These are phyloP conservation scores for Mycosarcoma mackinlayi DNA, from an alignment of 1,284 basidiomycete genomes.

Conservation along the genomic window DNA sequence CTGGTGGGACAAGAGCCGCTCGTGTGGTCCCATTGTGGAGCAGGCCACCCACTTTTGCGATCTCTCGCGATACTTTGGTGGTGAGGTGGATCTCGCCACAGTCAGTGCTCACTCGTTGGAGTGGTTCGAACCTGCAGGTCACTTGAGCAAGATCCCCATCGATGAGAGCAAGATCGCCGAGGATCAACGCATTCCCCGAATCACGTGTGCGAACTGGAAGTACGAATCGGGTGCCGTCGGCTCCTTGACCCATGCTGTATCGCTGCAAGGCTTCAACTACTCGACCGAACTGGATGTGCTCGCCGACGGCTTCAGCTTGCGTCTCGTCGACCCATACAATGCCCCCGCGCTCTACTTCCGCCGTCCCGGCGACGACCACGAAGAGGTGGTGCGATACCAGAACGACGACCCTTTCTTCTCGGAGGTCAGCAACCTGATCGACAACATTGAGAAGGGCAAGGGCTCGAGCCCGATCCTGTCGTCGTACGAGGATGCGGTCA, in stretches of 20 bases:
- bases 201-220: conserved; percentile 68
- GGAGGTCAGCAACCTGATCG: conserved; percentile 65
- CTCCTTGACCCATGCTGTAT: conserved; percentile 66
- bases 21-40: conserved; percentile 91
- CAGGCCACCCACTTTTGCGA: conserved; percentile 85
- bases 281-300: conserved; percentile 65
- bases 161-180: conserved; percentile 80
- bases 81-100: conserved; percentile 87
- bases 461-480: conserved; percentile 58
- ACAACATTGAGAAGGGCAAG: conserved; percentile 63
- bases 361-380: conserved; percentile 67
- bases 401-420: conserved; percentile 69
- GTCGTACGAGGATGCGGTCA: conserved; percentile 64
- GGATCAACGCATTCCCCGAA: conserved; percentile 63
- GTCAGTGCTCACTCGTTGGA: conserved; percentile 73
- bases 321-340: conserved; percentile 68
- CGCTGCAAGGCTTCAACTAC: conserved; percentile 67
- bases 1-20: conserved; percentile 95
- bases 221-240: conserved; percentile 66
- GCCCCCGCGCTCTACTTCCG: conserved; percentile 66
- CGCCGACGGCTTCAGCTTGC: conserved; percentile 64
- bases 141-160: conserved; percentile 81
- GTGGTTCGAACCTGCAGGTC: conserved; percentile 74
- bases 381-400: conserved; percentile 66
- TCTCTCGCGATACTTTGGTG: conserved; percentile 95